These are phyloP conservation scores for Omphalotus guepiniiformis DNA, from an alignment of 768 basidiomycete species.

Conservation along the genomic window DNA sequence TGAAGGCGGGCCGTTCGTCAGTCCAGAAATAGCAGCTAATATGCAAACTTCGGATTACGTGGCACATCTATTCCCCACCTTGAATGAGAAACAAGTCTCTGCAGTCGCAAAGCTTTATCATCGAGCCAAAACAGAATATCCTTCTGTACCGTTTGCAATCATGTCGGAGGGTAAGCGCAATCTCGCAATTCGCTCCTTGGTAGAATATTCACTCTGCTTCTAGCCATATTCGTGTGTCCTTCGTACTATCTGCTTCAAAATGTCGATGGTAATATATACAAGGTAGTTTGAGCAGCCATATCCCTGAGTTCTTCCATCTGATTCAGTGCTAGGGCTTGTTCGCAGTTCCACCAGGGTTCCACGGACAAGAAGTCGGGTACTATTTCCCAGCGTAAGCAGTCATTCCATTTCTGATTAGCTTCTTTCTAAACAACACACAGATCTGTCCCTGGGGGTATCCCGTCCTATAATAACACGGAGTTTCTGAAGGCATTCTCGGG, in stretches of 20 bases:
- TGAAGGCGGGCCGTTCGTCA: slow-evolving; percentile 36
- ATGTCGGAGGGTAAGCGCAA: slow-evolving; percentile 40
- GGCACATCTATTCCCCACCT: slow-evolving; percentile 33
- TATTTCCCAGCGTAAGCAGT: slow-evolving; percentile 40
- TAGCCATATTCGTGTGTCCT: slow-evolving; percentile 43
- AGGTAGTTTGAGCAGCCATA: slow-evolving; percentile 22
- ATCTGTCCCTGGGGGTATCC: too few species aligned
- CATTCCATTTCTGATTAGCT: too few species aligned
- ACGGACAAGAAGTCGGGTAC: slow-evolving; percentile 33
- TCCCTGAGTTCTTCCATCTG: background rate
- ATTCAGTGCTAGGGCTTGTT: too few species aligned
- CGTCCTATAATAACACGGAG: background rate
- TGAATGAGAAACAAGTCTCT: slow-evolving; percentile 23
- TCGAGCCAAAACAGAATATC: slow-evolving; percentile 26
- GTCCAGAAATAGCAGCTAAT: slow-evolving; percentile 21
- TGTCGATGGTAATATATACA: slow-evolving; percentile 19
- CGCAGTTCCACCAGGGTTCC: slow-evolving; percentile 36
- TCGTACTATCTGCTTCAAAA: slow-evolving; percentile 34
- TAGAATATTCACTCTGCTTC: background rate
- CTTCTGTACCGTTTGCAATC: slow-evolving; percentile 27
- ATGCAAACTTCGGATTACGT: slow-evolving; percentile 28
- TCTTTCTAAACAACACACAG: too few species aligned
- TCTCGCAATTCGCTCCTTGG: background rate
- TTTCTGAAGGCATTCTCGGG: background rate
- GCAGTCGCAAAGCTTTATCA: slow-evolving; percentile 26